Evolutionary conservation across 2,329 filamentous ascomycete species (phyloP), one percentile per base, ranked within the genome.

Genomic region (Cercospora sp.): DNA sequence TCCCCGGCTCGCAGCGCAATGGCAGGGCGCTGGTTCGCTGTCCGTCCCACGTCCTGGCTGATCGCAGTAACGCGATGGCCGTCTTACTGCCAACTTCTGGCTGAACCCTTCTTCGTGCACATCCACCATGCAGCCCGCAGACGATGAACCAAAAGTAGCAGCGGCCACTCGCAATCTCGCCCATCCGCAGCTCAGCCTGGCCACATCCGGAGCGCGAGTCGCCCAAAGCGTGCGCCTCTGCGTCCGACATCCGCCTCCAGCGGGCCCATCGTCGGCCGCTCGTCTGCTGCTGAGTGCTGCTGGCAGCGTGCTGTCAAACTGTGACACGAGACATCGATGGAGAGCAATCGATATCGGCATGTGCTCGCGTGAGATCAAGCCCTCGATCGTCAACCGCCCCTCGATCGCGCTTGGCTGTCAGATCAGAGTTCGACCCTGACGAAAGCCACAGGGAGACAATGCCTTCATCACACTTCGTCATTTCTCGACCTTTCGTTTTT

Each of bases 81-180:
- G 45, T 26, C 45, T 51, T 51, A 51, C 45, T 51, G 45, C 45
- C 45, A 51, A 51, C 45, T 51, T 51, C 18, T 23, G 45, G 45
- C 20, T 12, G 45, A 51, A 51, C 42, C 42, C 42, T 48, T 48
- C 42, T 48, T 48, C n/a, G 1, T 5, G 42, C 42, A 3, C 42
- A 48, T 48, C 42, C 18, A 23, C 20, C 42, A 48, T 48, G 61
- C 61, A 55, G 45, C 45, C 61, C 48, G 40, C 23, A 42, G 61
- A 55, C 62, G 62, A 23, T 64, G 48, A 28, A 57, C 62, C 62
- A 40, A 57, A 64, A 64, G 48, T 40, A 58, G 62, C 28, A 51
- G 45, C 60, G 45, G 26, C 53, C 48, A 58, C 26, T 64, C 62
- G 62, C 48, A 64, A 64, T 64, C 31, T 64, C 62, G 30, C 30